A percentile compares a stretch with the other conserved stretches of the same genome.
Evolutionary conservation across 164 flowering plant genomes (phyloP).

Genomic region (Kingdonia uniflora): DNA sequence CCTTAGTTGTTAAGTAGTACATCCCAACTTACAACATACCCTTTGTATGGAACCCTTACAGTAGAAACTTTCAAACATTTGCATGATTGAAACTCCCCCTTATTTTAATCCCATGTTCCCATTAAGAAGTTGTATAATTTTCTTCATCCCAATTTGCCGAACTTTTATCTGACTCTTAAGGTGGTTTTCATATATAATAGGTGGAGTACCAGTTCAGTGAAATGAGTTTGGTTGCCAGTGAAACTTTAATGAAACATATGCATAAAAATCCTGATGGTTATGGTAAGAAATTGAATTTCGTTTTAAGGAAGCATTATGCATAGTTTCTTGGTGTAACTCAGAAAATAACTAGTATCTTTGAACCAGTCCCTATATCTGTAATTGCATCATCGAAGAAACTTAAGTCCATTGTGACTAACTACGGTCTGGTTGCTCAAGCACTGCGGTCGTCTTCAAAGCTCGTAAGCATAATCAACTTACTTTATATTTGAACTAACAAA

Average conservation of each 20-base stretch:
- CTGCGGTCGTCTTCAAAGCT: constrained; percentile 72
- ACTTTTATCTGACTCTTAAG: too few relatives aligned
- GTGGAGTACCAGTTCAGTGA: constrained; percentile 85
- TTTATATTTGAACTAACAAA: neutral
- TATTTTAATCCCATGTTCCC: too few relatives aligned
- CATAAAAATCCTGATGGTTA: constrained; percentile 83
- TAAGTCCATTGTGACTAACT: constrained; percentile 47
- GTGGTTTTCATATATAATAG: constrained; percentile 23
- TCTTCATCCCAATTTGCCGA: too few relatives aligned
- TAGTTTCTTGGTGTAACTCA: neutral
- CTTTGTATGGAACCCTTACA: too few relatives aligned
- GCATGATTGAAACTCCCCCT: too few relatives aligned
- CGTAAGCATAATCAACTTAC: constrained; percentile 28
- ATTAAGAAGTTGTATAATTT: too few relatives aligned
- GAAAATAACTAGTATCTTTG: neutral
- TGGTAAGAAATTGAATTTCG: constrained; percentile 34
- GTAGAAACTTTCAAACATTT: too few relatives aligned
- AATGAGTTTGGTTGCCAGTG: constrained; percentile 84
- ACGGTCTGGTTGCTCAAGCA: constrained; percentile 58
- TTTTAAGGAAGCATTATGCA: too few relatives aligned
- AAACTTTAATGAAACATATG: constrained; percentile 54
- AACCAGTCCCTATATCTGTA: constrained; percentile 66
- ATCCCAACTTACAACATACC: too few relatives aligned
- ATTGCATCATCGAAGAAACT: constrained; percentile 81
- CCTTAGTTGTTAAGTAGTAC: too few relatives aligned